These are phyloP conservation scores for Heritiera littoralis DNA, from an alignment of 345 rosid species.

Conservation along the genomic window DNA sequence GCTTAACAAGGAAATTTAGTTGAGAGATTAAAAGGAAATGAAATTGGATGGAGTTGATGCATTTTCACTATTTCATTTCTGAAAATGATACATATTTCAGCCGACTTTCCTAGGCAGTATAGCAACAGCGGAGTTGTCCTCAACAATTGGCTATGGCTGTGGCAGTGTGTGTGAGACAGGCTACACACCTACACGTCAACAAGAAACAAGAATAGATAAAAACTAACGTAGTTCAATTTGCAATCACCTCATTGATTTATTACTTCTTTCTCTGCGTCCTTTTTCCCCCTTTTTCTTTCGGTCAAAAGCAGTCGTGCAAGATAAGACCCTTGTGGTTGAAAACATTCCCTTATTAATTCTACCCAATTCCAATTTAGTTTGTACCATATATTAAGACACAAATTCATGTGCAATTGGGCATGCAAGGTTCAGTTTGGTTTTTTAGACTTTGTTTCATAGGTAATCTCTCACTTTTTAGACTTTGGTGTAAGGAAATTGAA, in stretches of 20 bases:
- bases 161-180: neutral
- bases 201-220: neutral
- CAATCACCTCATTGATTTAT: neutral
- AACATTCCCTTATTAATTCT: neutral
- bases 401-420: too few species aligned
- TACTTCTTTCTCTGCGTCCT: neutral
- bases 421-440: too few species aligned
- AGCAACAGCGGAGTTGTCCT: neutral
- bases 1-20: neutral
- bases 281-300: neutral
- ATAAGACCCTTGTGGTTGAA: neutral
- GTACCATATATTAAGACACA: neutral
- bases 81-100: neutral
- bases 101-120: neutral
- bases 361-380: neutral
- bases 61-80: neutral
- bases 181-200: conserved; percentile 1
- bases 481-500: too few species aligned
- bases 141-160: neutral
- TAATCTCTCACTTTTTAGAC: too few species aligned
- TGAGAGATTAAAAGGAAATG: neutral
- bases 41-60: neutral
- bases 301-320: neutral
- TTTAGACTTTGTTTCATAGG: too few species aligned
- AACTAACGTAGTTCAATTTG: neutral